Conservation (phyloP, 2,329 filamentous ascomycete species). For the Exophiala aquamarina region DNA sequence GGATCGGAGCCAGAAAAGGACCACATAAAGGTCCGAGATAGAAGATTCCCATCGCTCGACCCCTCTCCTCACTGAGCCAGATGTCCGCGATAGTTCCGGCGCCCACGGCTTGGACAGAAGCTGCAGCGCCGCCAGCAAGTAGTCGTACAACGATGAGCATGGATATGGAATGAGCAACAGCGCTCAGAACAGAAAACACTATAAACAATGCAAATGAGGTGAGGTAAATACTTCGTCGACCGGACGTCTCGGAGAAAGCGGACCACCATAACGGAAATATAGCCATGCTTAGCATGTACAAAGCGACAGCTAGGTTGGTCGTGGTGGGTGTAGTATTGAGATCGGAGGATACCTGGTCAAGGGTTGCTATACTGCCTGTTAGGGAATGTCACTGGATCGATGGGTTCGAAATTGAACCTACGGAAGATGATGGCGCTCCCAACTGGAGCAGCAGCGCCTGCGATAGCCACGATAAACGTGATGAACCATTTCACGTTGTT, state of each 20-base stretch:
- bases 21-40: constrained; percentile 77
- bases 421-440: constrained; percentile 83
- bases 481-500: constrained; percentile 80
- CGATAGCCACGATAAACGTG: constrained; percentile 73
- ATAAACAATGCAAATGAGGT: constrained; percentile 71
- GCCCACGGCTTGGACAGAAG: constrained; percentile 78
- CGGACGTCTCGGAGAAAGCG: constrained; percentile 70
- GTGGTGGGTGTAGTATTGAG: constrained; percentile 64
- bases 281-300: constrained; percentile 81
- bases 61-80: constrained; percentile 72
- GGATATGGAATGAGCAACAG: constrained; percentile 66
- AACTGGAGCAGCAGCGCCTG: constrained; percentile 75
- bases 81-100: constrained; percentile 81
- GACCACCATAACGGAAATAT: constrained; percentile 89
- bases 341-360: constrained; percentile 62
- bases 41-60: constrained; percentile 78
- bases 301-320: constrained; percentile 71
- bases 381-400: constrained; percentile 3
- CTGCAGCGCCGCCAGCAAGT: constrained; percentile 72
- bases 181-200: constrained; percentile 68
- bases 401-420: constrained; percentile 44
- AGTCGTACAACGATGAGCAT: constrained; percentile 79
- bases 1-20: constrained; percentile 71
- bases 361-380: constrained; percentile 56
- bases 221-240: constrained; percentile 76